A percentile compares a stretch with the other conserved stretches of the same genome.
Conservation (phyloP, 129 eudicot genomes). For the Pittosporum tobira region DNA sequence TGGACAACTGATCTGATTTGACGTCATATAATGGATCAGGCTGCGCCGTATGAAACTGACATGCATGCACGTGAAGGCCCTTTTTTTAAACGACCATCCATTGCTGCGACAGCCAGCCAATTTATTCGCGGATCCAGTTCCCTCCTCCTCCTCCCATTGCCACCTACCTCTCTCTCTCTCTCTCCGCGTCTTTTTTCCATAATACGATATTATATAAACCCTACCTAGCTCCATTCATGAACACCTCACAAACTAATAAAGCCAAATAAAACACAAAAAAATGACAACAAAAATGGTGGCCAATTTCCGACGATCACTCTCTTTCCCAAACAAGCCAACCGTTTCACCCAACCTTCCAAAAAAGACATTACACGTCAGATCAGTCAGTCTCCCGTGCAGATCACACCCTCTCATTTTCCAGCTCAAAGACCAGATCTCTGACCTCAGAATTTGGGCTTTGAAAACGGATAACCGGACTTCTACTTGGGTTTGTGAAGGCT, state of each 20-base stretch:
- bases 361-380: constrained; percentile 35
- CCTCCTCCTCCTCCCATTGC: neutral
- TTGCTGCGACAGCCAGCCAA: neutral
- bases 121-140: constrained; percentile 15
- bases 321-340: constrained; percentile 38
- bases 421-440: constrained; percentile 29
- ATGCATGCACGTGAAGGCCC: too few relatives aligned
- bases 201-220: neutral
- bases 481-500: constrained; percentile 26
- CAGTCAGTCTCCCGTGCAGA: constrained; percentile 46
- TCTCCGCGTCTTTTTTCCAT: constrained; percentile 4
- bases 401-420: constrained; percentile 44
- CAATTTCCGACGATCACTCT: constrained; percentile 38
- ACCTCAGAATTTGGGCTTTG: constrained; percentile 23
- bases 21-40: too few relatives aligned
- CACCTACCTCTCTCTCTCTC: neutral
- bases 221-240: neutral
- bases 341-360: constrained; percentile 1
- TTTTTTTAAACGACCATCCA: too few relatives aligned
- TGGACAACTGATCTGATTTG: too few relatives aligned
- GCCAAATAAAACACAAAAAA: neutral
- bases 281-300: constrained; percentile 37
- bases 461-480: constrained; percentile 15
- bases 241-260: neutral
- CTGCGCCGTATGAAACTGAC: too few relatives aligned